Evolutionary conservation across 306 rosid genomes (phyloP).

Genomic region (Rubus parviflorus): DNA sequence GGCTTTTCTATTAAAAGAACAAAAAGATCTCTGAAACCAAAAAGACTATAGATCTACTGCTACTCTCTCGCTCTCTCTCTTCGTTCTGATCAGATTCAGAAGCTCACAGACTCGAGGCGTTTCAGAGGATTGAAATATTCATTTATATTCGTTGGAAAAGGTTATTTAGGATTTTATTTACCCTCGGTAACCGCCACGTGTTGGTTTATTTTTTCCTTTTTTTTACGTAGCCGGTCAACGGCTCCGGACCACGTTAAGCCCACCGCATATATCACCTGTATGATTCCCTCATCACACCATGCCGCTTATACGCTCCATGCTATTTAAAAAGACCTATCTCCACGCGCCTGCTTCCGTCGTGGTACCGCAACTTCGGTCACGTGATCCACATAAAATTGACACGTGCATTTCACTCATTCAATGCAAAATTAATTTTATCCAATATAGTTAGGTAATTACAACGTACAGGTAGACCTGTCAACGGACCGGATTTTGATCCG

Average conservation of each 20-base stretch:
- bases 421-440: background rate
- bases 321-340: background rate
- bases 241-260: conserved; percentile 1
- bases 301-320: conserved; percentile 23
- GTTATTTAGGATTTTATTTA: conserved; percentile 14
- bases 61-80: conserved; percentile 22
- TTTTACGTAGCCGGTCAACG: conserved; percentile 37
- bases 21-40: conserved; percentile 6
- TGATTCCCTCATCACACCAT: conserved; percentile 2
- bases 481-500: no score
- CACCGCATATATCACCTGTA: conserved; percentile 27
- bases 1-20: background rate
- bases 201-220: background rate
- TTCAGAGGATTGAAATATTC: conserved; percentile 28
- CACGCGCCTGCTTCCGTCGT: conserved; percentile 5
- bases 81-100: conserved; percentile 18
- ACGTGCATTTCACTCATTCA: background rate
- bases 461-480: background rate
- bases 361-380: background rate
- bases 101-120: conserved; percentile 22
- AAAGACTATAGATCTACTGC: conserved; percentile 15
- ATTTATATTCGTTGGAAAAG: conserved; percentile 37
- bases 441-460: background rate
- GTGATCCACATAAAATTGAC: background rate
- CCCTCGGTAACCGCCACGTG: conserved; percentile 44